Base-by-base conservation (phyloP, 108 stramenopile genomes). In the Skeletonema marinoi region DNA sequence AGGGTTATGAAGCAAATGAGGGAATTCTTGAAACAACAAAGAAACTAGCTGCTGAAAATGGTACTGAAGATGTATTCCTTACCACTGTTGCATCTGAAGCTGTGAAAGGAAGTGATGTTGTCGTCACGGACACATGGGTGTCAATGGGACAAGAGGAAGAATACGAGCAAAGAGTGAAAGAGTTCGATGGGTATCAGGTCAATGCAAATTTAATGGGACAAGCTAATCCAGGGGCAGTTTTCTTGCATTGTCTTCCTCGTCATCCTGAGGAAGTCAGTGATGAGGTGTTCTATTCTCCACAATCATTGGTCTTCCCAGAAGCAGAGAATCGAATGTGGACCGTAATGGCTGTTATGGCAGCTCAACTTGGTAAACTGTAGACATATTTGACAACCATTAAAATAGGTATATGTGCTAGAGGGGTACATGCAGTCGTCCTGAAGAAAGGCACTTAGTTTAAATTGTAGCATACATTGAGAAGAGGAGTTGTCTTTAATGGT, bases 281-380 rank as follows among this genome's bases (percentile, higher is more conserved):
- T 81, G 97, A 97, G 75, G 98, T 99, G 11, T 94, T 99, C 72
- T 98, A 99, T 85, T 87, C 86, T 39, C 86, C 89, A 29, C 86
- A 91, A 62, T 93, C 91, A 58, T 60, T 99, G 63, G 97, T 98
- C 1, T 98, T 97, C 65, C 87, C 90, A 6, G 97, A 99, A 79
- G 98, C 98, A 8, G 98, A 98, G 70, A 98, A 98, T 76, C 92
- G 98, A 65, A 99, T 99, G 98, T 99, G 97, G 97, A 99, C 98
- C 10, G 98, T 99, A 50, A 99, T 99, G 98, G 97, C 98, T 32
- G 96, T 98, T 33, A 97, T 97, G 94, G 90, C 93, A 29, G 94
- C 97, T 41, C 95, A 97, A 84, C 78, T 97, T 35, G 97, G 96
- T 59, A 92, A 70, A 70, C 19, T 51, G 50, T 51, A 51, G 50